Base-by-base conservation (phyloP, 225 moss, liverwort and hornwort genomes). In the Polytrichum formosum region DNA sequence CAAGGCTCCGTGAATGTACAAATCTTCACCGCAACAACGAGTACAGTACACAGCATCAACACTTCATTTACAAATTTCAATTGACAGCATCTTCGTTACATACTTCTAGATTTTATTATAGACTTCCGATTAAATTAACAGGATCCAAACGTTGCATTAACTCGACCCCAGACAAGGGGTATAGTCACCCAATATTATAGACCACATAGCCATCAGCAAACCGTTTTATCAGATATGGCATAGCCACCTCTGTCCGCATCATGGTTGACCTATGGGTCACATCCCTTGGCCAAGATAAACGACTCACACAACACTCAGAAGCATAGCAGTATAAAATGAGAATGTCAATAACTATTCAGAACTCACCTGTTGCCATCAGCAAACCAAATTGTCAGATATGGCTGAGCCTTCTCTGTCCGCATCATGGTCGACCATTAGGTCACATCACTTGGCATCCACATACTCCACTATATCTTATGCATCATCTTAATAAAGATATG, bases 171-270 rank as follows among this genome's bases (percentile, higher is more conserved):
- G 46, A 16, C 3, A 46, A 46, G 8, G 35, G 2, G 1, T 9
- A 9, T 2, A 35, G 35, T 35, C 35, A 35, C 35, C 7, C 7
- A 7, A 29, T 31, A 7, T 31, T 31, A 7, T 31, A 46, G 1
- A 13, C 46, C 46, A 9, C 35, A 46, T 4, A 13, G 75, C 75
- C 75, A 69, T 70, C 70, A 70, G 64, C 55, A 37, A 60, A 63
- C 76, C 71, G 61, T 63, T n/a, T 71, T 58, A 28, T 83, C 83
- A 80, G 74, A 81, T 76, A 84, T 61, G 73, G 81, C 64, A 61
- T 20, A 33, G 70, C 76, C 78, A 55, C 72, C 37, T 75, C 78
- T 81, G 78, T 78, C 78, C 73, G 81, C 81, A 81, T 84, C 81
- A 78, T 78, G 81, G 81, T 81, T 78, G 81, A 78, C 78, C 76